Percentiles rank a stretch among this genome's conserved stretches.
These are phyloP conservation scores for Astragalus membranaceus DNA, from an alignment of 306 rosid genomes.

Conservation along the genomic window DNA sequence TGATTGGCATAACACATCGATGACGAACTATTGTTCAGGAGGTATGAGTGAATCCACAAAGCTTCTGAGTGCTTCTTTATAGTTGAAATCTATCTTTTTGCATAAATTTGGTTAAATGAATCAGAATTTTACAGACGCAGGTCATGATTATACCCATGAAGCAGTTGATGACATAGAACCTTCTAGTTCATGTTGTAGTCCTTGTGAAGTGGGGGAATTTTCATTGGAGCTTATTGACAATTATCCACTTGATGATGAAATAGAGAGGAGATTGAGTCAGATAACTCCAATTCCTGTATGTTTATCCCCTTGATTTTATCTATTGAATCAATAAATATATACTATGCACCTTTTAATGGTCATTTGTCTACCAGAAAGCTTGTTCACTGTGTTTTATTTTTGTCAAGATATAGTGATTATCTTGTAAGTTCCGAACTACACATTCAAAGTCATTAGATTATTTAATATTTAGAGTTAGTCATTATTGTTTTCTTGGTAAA, in stretches of 20 bases:
- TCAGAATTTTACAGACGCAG: slow-evolving; percentile 29
- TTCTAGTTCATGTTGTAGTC: slow-evolving; percentile 60
- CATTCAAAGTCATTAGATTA: not conserved
- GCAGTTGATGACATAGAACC: slow-evolving; percentile 34
- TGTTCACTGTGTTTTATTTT: slow-evolving; percentile 14
- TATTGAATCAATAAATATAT: not conserved
- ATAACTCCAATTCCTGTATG: slow-evolving; percentile 73
- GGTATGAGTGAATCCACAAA: slow-evolving; percentile 29
- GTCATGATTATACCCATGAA: slow-evolving; percentile 27
- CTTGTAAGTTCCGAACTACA: not conserved
- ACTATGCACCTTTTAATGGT: not conserved
- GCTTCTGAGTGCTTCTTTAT: not conserved
- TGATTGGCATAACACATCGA: slow-evolving; percentile 49
- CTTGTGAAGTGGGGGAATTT: slow-evolving; percentile 32
- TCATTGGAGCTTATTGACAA: slow-evolving; percentile 34
- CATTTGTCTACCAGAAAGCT: slow-evolving; percentile 5
- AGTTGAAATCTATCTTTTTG: not conserved
- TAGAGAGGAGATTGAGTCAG: slow-evolving; percentile 52
- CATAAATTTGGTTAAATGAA: slow-evolving; percentile 7
- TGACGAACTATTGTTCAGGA: slow-evolving; percentile 42
- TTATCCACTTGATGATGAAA: slow-evolving; percentile 51
- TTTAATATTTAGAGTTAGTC: not conserved
- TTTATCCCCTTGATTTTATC: slow-evolving; percentile 8
- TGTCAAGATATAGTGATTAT: not conserved
- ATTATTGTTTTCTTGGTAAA: not conserved